Percentiles rank a stretch among this genome's conserved stretches.
These are phyloP conservation scores for Capillidium heterosporum DNA, from an alignment of 371 early-diverging fungal genomes.

Conservation along the genomic window DNA sequence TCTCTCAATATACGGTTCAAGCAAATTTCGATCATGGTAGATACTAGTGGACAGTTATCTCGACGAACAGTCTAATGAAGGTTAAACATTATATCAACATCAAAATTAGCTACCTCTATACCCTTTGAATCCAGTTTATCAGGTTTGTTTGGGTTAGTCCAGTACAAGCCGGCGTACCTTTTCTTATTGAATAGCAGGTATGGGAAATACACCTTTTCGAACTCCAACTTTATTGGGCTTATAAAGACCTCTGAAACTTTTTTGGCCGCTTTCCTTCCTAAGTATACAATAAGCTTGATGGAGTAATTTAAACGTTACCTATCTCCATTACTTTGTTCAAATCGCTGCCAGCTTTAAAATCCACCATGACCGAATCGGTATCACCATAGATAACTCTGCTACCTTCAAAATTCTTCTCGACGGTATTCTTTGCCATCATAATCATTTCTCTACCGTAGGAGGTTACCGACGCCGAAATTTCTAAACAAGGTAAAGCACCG, in stretches of 20 bases:
- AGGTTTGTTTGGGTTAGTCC: constrained; percentile 79
- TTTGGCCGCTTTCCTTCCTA: constrained; percentile 76
- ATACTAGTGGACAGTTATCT: constrained; percentile 95
- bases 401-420: constrained; percentile 71
- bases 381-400: constrained; percentile 98
- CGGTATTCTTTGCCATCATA: constrained; percentile 69
- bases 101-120: constrained; percentile 43
- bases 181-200: constrained; percentile 99
- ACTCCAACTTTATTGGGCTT: constrained; percentile 95
- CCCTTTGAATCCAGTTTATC: constrained; percentile 98
- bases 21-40: constrained; percentile 86
- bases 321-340: too few relatives aligned
- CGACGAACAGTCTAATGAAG: constrained; percentile 98
- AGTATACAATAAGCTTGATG: constrained; percentile 74
- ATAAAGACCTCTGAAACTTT: constrained; percentile 77
- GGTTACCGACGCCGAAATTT: constrained; percentile 97
- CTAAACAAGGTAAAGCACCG: constrained; percentile 94
- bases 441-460: constrained; percentile 99
- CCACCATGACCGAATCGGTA: constrained; percentile 99
- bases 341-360: constrained; percentile 69
- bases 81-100: not conserved
- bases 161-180: constrained; percentile 97
- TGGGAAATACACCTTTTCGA: constrained; percentile 98
- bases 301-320: too few relatives aligned
- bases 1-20: constrained; percentile 85